Evolutionary conservation across 73 alveolate species (phyloP).

Genomic region (Paraurostyla sp.): DNA sequence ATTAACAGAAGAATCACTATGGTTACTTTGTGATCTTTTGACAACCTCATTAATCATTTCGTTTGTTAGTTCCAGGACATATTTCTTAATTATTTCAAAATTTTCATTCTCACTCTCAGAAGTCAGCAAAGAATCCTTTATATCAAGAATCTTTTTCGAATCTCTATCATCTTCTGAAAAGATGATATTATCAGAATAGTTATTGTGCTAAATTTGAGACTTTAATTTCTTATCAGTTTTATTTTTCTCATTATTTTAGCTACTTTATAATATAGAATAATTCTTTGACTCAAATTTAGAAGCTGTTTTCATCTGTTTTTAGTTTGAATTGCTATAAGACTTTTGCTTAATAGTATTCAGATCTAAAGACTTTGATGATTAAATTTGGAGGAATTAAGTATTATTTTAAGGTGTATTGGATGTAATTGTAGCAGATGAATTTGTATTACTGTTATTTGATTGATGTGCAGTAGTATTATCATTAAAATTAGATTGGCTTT

Average conservation of each 20-base stretch:
- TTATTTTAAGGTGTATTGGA: neutral
- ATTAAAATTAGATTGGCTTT: neutral
- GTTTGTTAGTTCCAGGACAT: slow-evolving; percentile 26
- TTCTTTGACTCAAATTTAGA: slow-evolving; percentile 22
- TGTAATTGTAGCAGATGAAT: slow-evolving; percentile 36
- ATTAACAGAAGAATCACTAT: slow-evolving; percentile 27
- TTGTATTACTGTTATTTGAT: slow-evolving; percentile 30
- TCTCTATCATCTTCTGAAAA: slow-evolving; percentile 43
- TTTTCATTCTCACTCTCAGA: slow-evolving; percentile 39
- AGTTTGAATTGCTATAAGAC: neutral
- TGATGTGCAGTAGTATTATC: slow-evolving; percentile 40
- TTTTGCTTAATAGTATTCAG: neutral
- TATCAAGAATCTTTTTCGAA: neutral
- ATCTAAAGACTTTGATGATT: slow-evolving; percentile 37
- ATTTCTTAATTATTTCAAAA: neutral
- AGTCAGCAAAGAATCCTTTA: neutral
- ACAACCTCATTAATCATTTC: slow-evolving; percentile 39
- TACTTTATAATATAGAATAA: neutral
- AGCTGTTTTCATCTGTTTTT: neutral
- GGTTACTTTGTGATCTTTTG: neutral
- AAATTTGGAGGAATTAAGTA: neutral
- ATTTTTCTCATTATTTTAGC: neutral
- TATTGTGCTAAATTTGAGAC: neutral
- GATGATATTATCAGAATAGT: neutral
- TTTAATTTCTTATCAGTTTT: neutral